phyloP scores from a whole-genome alignment of 345 rosid species.

The Salix purpurea region DNA sequence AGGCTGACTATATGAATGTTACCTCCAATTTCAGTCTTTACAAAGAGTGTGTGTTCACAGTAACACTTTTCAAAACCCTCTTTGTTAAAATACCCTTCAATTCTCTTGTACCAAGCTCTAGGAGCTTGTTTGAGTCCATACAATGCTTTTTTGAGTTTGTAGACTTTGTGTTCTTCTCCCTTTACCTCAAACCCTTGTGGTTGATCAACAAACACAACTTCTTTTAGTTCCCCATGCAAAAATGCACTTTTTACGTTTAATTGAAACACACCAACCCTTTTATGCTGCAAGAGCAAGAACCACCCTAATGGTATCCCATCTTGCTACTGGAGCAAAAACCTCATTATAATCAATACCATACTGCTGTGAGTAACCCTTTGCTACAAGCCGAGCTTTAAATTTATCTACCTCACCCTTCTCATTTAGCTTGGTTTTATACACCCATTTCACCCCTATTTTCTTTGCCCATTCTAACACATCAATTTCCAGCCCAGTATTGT shows the following conservation, averaged over 20 bases:
- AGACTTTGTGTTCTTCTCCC: background rate
- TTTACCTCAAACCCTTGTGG: background rate
- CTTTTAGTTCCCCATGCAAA: background rate
- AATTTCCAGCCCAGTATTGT: background rate
- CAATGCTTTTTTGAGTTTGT: background rate
- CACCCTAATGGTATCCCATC: background rate
- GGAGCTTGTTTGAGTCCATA: background rate
- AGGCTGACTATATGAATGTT: background rate
- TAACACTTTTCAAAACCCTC: background rate
- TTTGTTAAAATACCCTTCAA: background rate
- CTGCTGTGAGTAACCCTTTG: background rate
- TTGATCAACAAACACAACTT: background rate
- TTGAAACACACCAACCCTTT: background rate
- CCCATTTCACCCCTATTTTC: background rate
- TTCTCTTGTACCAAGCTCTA: background rate
- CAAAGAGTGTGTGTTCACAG: background rate
- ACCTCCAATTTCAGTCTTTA: background rate
- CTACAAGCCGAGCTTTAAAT: background rate
- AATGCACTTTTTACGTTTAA: background rate
- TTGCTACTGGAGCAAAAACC: background rate
- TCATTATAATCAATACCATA: background rate
- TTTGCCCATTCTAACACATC: background rate
- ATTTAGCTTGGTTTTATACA: background rate
- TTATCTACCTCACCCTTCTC: background rate
- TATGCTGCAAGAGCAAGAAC: background rate